Base-by-base conservation (phyloP, 352 stramenopile genomes). In the Phytophthora foliorum region DNA sequence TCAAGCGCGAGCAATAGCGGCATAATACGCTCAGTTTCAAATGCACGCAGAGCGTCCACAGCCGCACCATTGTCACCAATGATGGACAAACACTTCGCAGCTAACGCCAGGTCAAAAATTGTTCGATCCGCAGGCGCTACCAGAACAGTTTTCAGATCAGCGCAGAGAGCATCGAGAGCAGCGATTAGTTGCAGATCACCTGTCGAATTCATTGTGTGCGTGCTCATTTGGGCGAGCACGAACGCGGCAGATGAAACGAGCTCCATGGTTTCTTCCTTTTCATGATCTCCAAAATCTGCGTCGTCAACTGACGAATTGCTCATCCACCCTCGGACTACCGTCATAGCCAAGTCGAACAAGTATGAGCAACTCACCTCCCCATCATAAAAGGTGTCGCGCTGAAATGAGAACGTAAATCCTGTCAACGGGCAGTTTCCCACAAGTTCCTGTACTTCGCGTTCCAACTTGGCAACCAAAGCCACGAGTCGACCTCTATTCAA, bases 171-270 rank as follows among this genome's bases (percentile, higher is more conserved):
- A 39, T 83, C 68, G 7, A 86, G 55, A 19, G 41, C 62, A 32
- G 58, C 14, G 48, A 88, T 77, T 31, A 60, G 19, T 2, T 54
- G 16, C 4, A 86, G 25, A 9, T 82, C 50, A 4, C 73, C 75
- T 9, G 49, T 65, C 3, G 67, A 67, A 19, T 69, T 73, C 72
- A 88, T 85, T 22, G 32, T 51, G 48, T 84, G 73, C 1, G 62
- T 73, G 16, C 77, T 79, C 63, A 88, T 79, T 19, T 81, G 81
- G 6, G 75, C 44, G 25, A 86, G 55, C 17, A 86, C 75, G 27
- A 71, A 73, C 11, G 67, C 71, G 17, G 67, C 69, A 2, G 80
- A 72, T 1, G 41, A 27, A 17, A 85, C 52, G 2, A 67, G 22
- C 31, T 81, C 62, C 49, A 77, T 75, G 0, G 19, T 36, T 25